Evolutionary conservation across 371 early-diverging fungal genomes (phyloP).

Genomic region (Nematocida sp.): DNA sequence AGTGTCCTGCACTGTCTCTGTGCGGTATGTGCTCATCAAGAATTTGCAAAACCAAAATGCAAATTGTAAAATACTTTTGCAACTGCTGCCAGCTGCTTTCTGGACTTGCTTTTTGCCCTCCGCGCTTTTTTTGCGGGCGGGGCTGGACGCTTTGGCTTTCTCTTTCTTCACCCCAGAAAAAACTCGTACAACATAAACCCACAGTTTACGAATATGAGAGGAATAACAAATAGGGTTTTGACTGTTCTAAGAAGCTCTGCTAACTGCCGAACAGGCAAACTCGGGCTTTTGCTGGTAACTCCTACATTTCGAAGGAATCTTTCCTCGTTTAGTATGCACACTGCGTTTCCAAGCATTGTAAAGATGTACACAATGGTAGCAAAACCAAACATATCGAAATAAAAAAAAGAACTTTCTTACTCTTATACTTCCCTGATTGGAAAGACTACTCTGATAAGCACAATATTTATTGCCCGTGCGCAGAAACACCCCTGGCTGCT

Average conservation of each 20-base stretch:
- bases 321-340: slow-evolving; percentile 49
- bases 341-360: slow-evolving; percentile 33
- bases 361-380: slow-evolving; percentile 37
- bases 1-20: neutral
- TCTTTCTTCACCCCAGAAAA: slow-evolving; percentile 34
- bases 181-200: slow-evolving; percentile 36
- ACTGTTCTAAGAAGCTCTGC: slow-evolving; percentile 44
- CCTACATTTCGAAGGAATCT: slow-evolving; percentile 41
- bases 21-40: neutral
- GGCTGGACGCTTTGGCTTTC: too few species aligned
- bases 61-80: too few species aligned
- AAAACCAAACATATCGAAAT: slow-evolving; percentile 44
- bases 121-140: too few species aligned
- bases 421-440: too few species aligned
- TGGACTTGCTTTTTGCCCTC: too few species aligned
- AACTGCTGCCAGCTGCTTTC: too few species aligned
- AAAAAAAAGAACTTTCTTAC: neutral
- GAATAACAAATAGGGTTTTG: slow-evolving; percentile 37
- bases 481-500: neutral
- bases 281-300: neutral
- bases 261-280: neutral
- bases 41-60: too few species aligned
- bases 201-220: slow-evolving; percentile 17
- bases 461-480: neutral
- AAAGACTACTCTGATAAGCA: too few species aligned